These are phyloP conservation scores for Chytriomyces sp. DNA, from an alignment of 192 early-diverging fungal genomes.

Conservation along the genomic window DNA sequence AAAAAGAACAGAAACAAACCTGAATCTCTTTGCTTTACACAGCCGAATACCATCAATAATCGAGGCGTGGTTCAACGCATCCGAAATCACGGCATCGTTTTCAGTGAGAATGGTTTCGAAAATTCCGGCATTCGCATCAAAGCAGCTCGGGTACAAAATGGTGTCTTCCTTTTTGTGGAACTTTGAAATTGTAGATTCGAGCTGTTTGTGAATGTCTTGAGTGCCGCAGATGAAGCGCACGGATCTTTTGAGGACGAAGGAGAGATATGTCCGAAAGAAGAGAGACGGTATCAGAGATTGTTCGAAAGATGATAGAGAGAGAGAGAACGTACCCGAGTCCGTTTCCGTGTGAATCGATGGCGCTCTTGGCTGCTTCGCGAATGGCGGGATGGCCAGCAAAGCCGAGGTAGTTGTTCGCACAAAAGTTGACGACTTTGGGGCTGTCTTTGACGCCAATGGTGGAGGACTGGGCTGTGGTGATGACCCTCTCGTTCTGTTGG, in stretches of 20 bases:
- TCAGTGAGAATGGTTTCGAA: slow-evolving; percentile 67
- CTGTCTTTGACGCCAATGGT: slow-evolving; percentile 55
- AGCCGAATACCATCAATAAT: slow-evolving; percentile 30
- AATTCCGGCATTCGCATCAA: slow-evolving; percentile 74
- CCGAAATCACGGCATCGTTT: slow-evolving; percentile 62
- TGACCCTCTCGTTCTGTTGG: slow-evolving; percentile 59
- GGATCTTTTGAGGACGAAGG: slow-evolving; percentile 28
- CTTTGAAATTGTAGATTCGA: slow-evolving; percentile 29
- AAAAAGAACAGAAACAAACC: background rate
- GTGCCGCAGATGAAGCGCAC: slow-evolving; percentile 78
- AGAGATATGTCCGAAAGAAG: no score
- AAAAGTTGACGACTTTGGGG: slow-evolving; percentile 64
- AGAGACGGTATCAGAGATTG: no score
- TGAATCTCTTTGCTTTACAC: slow-evolving; percentile 23
- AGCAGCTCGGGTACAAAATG: slow-evolving; percentile 72
- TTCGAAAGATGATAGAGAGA: no score
- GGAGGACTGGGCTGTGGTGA: slow-evolving; percentile 62
- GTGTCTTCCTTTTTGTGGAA: slow-evolving; percentile 68
- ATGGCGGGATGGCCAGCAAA: slow-evolving; percentile 62
- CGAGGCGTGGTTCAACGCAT: slow-evolving; percentile 62
- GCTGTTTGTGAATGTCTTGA: slow-evolving; percentile 70
- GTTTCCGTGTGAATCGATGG: slow-evolving; percentile 63
- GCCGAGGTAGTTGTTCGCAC: slow-evolving; percentile 76
- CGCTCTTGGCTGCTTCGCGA: slow-evolving; percentile 55
- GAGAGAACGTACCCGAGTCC: slow-evolving; percentile 49